These are phyloP conservation scores for Trichoderma guizhouense DNA, from an alignment of 2,329 filamentous ascomycete genomes.

Conservation along the genomic window DNA sequence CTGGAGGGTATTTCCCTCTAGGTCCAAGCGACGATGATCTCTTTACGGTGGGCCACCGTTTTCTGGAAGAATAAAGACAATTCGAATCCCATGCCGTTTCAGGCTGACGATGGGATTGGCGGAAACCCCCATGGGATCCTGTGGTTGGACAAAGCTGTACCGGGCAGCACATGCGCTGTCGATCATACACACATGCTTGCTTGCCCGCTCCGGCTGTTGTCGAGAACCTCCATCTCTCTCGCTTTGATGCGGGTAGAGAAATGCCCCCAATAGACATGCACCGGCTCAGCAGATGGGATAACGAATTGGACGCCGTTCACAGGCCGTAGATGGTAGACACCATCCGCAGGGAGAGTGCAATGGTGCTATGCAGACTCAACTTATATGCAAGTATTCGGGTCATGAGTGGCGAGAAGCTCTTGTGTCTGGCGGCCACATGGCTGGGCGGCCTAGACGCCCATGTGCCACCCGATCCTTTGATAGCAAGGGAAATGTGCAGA, in stretches of 20 bases:
- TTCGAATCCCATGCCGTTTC: not conserved
- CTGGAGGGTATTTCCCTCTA: not conserved
- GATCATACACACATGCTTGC: not conserved
- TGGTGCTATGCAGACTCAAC: not conserved
- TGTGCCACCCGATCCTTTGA: slow-evolving; percentile 16
- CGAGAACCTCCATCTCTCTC: not conserved
- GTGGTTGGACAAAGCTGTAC: not conserved
- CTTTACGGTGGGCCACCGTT: not conserved
- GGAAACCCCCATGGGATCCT: not conserved
- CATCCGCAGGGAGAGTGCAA: slow-evolving; percentile 1
- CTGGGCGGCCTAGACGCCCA: slow-evolving; percentile 8
- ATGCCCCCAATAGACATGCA: not conserved
- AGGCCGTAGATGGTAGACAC: not conserved
- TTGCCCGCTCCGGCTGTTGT: not conserved
- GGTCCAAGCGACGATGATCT: not conserved
- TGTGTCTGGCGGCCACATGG: slow-evolving; percentile 11
- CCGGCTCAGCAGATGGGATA: not conserved
- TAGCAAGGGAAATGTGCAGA: not conserved
- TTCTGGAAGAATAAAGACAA: not conserved
- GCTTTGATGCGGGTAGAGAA: not conserved
- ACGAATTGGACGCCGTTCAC: not conserved
- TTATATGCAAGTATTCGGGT: slow-evolving; percentile 14
- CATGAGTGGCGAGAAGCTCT: slow-evolving; percentile 7
- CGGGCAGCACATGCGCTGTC: slow-evolving; percentile 2
- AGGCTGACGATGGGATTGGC: not conserved